These are phyloP conservation scores for Colletotrichum spinosum DNA, from an alignment of 2,329 filamentous ascomycete genomes.

Conservation along the genomic window DNA sequence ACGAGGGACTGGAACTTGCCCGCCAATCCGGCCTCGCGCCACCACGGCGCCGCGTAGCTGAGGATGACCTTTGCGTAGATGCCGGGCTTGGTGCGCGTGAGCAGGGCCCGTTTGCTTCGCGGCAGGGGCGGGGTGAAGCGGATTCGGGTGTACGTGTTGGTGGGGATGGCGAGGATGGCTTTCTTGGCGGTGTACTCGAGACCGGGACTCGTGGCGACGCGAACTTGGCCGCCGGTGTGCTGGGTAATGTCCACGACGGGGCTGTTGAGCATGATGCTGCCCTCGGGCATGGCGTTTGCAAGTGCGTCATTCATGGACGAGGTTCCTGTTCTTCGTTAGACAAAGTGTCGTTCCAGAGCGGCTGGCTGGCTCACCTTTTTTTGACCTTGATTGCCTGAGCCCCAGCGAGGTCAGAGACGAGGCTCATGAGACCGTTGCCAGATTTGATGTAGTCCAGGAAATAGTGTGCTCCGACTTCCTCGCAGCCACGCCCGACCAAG, in stretches of 20 bases:
- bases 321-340: conserved; percentile 11
- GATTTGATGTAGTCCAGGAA: conserved; percentile 40
- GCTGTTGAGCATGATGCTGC: conserved; percentile 34
- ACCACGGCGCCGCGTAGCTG: conserved; percentile 58
- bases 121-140: conserved; percentile 46
- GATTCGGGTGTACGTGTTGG: conserved; percentile 40
- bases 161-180: conserved; percentile 43
- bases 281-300: conserved; percentile 33
- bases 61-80: conserved; percentile 52
- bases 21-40: conserved; percentile 53
- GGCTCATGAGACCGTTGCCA: conserved; percentile 38
- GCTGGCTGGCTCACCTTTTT: conserved; percentile 34
- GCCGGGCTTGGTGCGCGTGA: conserved; percentile 46
- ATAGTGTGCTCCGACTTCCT: conserved; percentile 40
- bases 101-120: conserved; percentile 41
- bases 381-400: conserved; percentile 42
- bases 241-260: conserved; percentile 39
- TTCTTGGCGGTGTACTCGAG: conserved; percentile 38
- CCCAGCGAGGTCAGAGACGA: conserved; percentile 40
- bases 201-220: conserved; percentile 36
- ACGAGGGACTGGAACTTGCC: conserved; percentile 53
- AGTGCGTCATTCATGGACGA: conserved; percentile 27
- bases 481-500: conserved; percentile 39
- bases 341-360: background rate
- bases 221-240: conserved; percentile 13